phyloP scores from a whole-genome alignment of 257 asterid species.

The Misopates orontium region DNA sequence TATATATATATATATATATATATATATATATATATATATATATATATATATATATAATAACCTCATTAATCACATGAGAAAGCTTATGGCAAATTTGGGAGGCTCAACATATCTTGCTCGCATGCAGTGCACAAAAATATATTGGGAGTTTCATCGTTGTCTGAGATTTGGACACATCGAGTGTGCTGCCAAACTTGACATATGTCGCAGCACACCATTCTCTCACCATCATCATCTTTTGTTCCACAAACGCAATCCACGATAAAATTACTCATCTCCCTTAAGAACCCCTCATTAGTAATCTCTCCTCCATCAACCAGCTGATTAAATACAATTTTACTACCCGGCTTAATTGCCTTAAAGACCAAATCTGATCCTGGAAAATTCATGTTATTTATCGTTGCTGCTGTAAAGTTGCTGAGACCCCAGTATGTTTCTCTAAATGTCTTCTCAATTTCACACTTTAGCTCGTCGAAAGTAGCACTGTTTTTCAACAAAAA shows the following conservation, averaged over 20 bases:
- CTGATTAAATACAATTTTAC: slow-evolving; percentile 43
- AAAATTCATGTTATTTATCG: slow-evolving; percentile 37
- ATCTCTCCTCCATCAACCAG: slow-evolving; percentile 32
- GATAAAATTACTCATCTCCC: slow-evolving; percentile 2
- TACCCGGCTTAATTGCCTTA: slow-evolving; percentile 46
- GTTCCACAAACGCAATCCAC: slow-evolving; percentile 82
- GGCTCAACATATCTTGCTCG: slow-evolving; percentile 63
- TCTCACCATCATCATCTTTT: slow-evolving; percentile 81
- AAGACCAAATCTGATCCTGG: slow-evolving; percentile 60
- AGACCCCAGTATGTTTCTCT: slow-evolving; percentile 57
- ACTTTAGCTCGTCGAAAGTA: slow-evolving; percentile 59
- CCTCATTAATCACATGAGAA: too few species aligned
- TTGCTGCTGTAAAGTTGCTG: slow-evolving; percentile 37
- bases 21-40: too few species aligned
- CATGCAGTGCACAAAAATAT: slow-evolving; percentile 72
- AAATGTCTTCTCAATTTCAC: slow-evolving; percentile 58
- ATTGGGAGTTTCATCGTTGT: slow-evolving; percentile 50
- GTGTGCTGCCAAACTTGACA: slow-evolving; percentile 93
- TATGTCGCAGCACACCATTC: slow-evolving; percentile 81
- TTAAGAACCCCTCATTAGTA: slow-evolving; percentile 27
- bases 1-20: too few species aligned
- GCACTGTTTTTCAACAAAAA: slow-evolving; percentile 38
- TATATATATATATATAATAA: too few species aligned
- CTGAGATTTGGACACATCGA: slow-evolving; percentile 64
- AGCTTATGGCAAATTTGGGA: slow-evolving; percentile 51